Evolutionary conservation across 352 stramenopile genomes (phyloP).

Genomic region (Halophytophthora batemanensis): DNA sequence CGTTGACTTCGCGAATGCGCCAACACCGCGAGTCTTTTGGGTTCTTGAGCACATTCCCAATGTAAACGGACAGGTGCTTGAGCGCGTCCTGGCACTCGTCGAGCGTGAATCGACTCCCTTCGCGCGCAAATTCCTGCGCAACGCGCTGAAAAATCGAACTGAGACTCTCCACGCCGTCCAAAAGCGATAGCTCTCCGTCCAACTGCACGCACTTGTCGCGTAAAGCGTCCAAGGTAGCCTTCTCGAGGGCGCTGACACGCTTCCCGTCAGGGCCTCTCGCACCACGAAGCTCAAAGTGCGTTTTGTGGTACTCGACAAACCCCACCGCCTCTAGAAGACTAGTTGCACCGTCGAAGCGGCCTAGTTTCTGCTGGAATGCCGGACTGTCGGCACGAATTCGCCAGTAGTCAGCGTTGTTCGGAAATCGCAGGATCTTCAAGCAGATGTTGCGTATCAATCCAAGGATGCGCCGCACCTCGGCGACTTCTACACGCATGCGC

Average conservation of each 20-base stretch:
- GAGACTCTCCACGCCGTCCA: slow-evolving; percentile 68
- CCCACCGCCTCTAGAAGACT: slow-evolving; percentile 53
- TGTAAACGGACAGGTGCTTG: slow-evolving; percentile 31
- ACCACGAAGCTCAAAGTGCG: slow-evolving; percentile 52
- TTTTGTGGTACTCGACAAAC: slow-evolving; percentile 53
- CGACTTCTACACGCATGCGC: slow-evolving; percentile 41
- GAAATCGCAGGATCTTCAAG: slow-evolving; percentile 65
- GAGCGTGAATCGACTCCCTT: slow-evolving; percentile 30
- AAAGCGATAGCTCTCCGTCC: slow-evolving; percentile 47
- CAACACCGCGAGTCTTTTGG: slow-evolving; percentile 66
- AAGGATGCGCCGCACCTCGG: slow-evolving; percentile 54
- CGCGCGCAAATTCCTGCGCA: slow-evolving; percentile 17
- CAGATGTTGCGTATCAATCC: slow-evolving; percentile 48
- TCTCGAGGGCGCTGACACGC: slow-evolving; percentile 39
- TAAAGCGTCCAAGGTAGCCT: slow-evolving; percentile 34
- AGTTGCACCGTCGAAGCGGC: slow-evolving; percentile 55
- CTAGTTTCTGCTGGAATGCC: slow-evolving; percentile 62
- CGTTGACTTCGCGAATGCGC: slow-evolving; percentile 61
- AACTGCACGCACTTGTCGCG: slow-evolving; percentile 51
- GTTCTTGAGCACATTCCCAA: slow-evolving; percentile 68
- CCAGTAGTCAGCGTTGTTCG: slow-evolving; percentile 75
- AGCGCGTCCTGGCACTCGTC: slow-evolving; percentile 47
- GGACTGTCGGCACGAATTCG: slow-evolving; percentile 47
- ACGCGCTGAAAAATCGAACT: slow-evolving; percentile 53
- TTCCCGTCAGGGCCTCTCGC: slow-evolving; percentile 39